These are phyloP conservation scores for Lepidopterella palustris DNA, from an alignment of 495 filamentous ascomycete species.

Conservation along the genomic window DNA sequence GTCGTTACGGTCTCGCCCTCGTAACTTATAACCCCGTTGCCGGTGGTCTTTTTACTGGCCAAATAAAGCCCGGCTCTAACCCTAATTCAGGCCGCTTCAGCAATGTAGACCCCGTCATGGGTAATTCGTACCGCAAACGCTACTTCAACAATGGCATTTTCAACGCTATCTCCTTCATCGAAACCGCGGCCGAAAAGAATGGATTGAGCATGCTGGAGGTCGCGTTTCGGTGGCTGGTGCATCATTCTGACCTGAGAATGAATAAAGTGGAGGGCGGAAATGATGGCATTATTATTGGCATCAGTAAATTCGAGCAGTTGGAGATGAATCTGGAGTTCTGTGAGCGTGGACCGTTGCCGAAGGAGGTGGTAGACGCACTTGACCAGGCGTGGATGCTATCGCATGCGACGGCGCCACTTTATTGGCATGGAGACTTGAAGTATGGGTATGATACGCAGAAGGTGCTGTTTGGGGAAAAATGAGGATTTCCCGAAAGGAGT, in stretches of 20 bases:
- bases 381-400: slow-evolving; percentile 64
- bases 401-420: slow-evolving; percentile 56
- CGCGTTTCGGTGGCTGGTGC: slow-evolving; percentile 71
- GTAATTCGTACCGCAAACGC: slow-evolving; percentile 60
- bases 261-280: slow-evolving; percentile 38
- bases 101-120: slow-evolving; percentile 41
- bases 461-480: slow-evolving; percentile 46
- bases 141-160: slow-evolving; percentile 78
- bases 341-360: slow-evolving; percentile 77
- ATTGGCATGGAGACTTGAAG: slow-evolving; percentile 66
- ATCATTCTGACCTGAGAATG: slow-evolving; percentile 72
- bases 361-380: slow-evolving; percentile 70
- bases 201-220: slow-evolving; percentile 74
- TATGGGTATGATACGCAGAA: slow-evolving; percentile 66
- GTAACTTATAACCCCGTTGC: slow-evolving; percentile 88
- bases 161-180: slow-evolving; percentile 63
- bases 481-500: neutral
- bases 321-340: slow-evolving; percentile 66
- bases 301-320: slow-evolving; percentile 67
- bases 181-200: slow-evolving; percentile 64
- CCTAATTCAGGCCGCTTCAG: slow-evolving; percentile 64
- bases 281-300: slow-evolving; percentile 77
- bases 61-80: slow-evolving; percentile 41
- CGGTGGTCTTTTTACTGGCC: slow-evolving; percentile 63
- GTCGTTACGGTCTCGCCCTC: slow-evolving; percentile 74